These are phyloP conservation scores for Aspergillus ochraceus DNA, from an alignment of 2,329 filamentous ascomycete species.

Conservation along the genomic window DNA sequence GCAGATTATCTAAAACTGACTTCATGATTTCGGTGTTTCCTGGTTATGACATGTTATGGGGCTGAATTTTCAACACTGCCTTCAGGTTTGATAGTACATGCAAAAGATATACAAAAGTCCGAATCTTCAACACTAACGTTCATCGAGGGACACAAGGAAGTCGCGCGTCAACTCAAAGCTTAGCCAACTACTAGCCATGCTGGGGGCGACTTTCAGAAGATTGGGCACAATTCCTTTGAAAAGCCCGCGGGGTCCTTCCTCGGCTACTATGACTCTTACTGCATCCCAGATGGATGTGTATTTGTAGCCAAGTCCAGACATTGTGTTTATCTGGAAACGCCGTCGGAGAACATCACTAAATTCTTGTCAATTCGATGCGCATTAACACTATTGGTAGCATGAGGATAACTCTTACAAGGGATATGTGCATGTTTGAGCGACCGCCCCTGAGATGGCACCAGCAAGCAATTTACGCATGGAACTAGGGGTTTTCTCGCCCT, in stretches of 20 bases:
- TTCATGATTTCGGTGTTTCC: background rate
- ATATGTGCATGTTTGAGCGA: constrained; percentile 97
- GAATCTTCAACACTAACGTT: constrained; percentile 14
- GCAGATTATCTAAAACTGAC: too few relatives aligned
- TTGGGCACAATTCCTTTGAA: constrained; percentile 98
- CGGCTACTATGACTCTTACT: constrained; percentile 72
- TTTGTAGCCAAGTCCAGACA: constrained; percentile 96
- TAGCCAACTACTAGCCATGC: constrained; percentile 98
- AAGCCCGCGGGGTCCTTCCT: constrained; percentile 81
- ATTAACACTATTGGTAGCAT: background rate
- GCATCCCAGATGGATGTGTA: constrained; percentile 88
- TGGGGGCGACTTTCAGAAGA: constrained; percentile 92
- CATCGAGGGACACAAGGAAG: constrained; percentile 65
- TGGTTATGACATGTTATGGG: background rate
- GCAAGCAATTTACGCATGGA: constrained; percentile 80
- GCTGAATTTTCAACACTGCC: background rate
- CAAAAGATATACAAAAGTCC: background rate
- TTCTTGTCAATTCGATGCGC: constrained; percentile 9
- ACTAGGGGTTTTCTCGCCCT: constrained; percentile 81
- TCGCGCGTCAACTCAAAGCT: constrained; percentile 95
- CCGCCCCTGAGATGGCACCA: constrained; percentile 90
- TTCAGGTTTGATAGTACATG: background rate
- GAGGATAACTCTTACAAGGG: constrained; percentile 69
- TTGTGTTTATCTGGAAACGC: constrained; percentile 97
- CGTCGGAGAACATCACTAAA: constrained; percentile 83